These are phyloP conservation scores for Microcyclosporella mali DNA, from an alignment of 2,329 filamentous ascomycete genomes.

Conservation along the genomic window DNA sequence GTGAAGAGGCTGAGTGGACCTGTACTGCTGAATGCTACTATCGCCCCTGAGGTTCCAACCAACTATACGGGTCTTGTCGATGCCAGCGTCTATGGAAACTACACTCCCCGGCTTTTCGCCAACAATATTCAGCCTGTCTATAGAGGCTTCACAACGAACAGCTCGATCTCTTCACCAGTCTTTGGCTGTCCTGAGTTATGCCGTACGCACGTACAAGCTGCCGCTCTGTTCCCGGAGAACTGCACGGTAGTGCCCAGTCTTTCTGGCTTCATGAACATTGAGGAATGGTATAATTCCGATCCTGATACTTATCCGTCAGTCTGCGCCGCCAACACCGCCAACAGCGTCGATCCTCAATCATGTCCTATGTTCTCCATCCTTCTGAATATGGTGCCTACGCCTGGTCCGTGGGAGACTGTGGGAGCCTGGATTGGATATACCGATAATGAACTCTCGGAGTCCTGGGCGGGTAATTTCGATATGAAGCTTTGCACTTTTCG, in stretches of 20 bases:
- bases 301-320: not conserved
- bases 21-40: not conserved
- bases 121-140: no score
- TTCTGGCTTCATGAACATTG: not conserved
- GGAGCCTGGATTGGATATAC: no score
- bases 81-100: no score
- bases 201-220: not conserved
- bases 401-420: not conserved
- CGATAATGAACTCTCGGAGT: not conserved
- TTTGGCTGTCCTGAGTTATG: not conserved
- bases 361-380: not conserved
- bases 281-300: not conserved
- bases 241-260: not conserved
- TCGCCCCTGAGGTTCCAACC: slow-evolving; percentile 4
- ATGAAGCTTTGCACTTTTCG: slow-evolving; percentile 4
- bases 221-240: not conserved
- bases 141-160: no score
- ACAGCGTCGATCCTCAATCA: not conserved
- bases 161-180: not conserved
- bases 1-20: not conserved
- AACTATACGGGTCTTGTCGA: slow-evolving; percentile 1
- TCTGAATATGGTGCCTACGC: not conserved
- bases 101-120: no score
- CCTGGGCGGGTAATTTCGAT: slow-evolving; percentile 3
- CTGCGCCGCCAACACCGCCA: not conserved